Percentiles rank a stretch among this genome's conserved stretches.
phyloP scores from a whole-genome alignment of 2,329 filamentous ascomycete genomes.

The Neonectria sp. region DNA sequence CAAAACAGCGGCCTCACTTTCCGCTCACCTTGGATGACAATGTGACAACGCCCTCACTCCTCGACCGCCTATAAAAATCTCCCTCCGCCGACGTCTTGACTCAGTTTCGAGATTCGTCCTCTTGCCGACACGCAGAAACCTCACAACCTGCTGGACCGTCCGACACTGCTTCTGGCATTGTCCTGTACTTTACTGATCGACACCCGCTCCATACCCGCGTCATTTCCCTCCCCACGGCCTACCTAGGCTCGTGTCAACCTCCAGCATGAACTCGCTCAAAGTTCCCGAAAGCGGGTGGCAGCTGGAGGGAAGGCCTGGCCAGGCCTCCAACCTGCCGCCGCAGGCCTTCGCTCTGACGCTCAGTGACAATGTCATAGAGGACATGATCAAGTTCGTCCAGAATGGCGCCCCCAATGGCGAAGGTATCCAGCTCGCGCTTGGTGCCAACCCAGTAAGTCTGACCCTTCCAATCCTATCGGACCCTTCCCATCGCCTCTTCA shows the following conservation, averaged over 20 bases:
- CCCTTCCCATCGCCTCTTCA: not conserved
- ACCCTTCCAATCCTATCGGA: slow-evolving; percentile 35
- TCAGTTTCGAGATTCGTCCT: slow-evolving; percentile 12
- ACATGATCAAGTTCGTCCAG: slow-evolving; percentile 73
- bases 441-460: slow-evolving; percentile 71
- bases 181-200: slow-evolving; percentile 42
- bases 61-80: slow-evolving; percentile 31
- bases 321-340: slow-evolving; percentile 61
- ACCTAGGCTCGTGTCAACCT: slow-evolving; percentile 45
- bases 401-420: slow-evolving; percentile 59
- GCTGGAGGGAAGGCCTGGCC: slow-evolving; percentile 66
- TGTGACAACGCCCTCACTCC: slow-evolving; percentile 44
- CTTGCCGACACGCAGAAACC: slow-evolving; percentile 15
- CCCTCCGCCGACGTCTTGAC: slow-evolving; percentile 19
- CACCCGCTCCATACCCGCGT: slow-evolving; percentile 43
- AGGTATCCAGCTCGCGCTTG: slow-evolving; percentile 70
- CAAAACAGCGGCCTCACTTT: slow-evolving; percentile 47
- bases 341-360: slow-evolving; percentile 73
- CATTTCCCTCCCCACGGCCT: slow-evolving; percentile 49
- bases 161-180: slow-evolving; percentile 30
- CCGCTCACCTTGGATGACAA: slow-evolving; percentile 46
- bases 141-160: slow-evolving; percentile 28
- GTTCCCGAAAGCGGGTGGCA: slow-evolving; percentile 72
- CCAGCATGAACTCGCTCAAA: slow-evolving; percentile 67
- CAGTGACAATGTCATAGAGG: slow-evolving; percentile 70